Evolutionary conservation across 2,329 filamentous ascomycete species (phyloP).

Genomic region (Grosmannia clavigera): DNA sequence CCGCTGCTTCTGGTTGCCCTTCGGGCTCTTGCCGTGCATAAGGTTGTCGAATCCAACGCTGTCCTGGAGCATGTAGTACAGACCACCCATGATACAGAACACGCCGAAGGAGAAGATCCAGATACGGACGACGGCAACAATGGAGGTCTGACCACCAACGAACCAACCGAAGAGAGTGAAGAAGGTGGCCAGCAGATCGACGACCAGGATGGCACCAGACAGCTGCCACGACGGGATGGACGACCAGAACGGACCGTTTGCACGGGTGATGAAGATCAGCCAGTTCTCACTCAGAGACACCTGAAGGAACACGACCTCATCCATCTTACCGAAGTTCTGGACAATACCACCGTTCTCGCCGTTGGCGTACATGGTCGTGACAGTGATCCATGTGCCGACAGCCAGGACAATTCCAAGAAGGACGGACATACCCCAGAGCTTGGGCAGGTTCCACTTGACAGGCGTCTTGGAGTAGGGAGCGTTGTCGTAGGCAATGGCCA

Average conservation of each 20-base stretch:
- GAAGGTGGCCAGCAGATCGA: constrained; percentile 73
- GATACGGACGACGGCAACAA: constrained; percentile 75
- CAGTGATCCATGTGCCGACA: constrained; percentile 75
- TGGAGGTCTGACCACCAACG: constrained; percentile 50
- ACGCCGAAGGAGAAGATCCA: constrained; percentile 88
- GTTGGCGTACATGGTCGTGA: constrained; percentile 69
- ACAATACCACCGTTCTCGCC: constrained; percentile 68
- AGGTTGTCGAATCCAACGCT: constrained; percentile 77
- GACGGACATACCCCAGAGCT: constrained; percentile 87
- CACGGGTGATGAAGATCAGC: constrained; percentile 92
- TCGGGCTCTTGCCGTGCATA: constrained; percentile 80
- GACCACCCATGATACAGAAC: constrained; percentile 61
- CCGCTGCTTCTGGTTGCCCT: constrained; percentile 71
- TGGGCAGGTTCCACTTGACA: constrained; percentile 91
- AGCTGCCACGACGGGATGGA: constrained; percentile 82
- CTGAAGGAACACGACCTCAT: constrained; percentile 78
- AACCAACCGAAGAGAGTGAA: constrained; percentile 84
- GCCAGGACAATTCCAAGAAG: constrained; percentile 72
- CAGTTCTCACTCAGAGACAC: constrained; percentile 89
- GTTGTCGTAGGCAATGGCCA: constrained; percentile 89
- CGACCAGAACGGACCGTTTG: constrained; percentile 86
- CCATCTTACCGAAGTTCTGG: constrained; percentile 74
- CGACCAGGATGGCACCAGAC: constrained; percentile 61
- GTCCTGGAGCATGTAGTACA: constrained; percentile 72
- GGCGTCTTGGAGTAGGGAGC: constrained; percentile 75